These are phyloP conservation scores for Paramyrothecium roridum DNA, from an alignment of 2,329 filamentous ascomycete genomes.

Conservation along the genomic window DNA sequence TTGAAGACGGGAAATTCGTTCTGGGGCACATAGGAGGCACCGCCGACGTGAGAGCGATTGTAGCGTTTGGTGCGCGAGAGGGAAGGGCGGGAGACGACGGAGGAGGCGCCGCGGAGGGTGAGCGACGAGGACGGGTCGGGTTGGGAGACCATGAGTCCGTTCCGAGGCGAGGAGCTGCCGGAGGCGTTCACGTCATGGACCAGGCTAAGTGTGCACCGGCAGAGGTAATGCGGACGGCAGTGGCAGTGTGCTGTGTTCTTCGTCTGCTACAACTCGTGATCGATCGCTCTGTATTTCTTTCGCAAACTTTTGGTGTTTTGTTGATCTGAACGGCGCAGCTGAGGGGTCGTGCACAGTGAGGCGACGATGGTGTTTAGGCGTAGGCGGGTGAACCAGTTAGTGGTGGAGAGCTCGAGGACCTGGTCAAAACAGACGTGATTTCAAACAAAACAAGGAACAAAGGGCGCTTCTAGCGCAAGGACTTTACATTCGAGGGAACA, in stretches of 20 bases:
- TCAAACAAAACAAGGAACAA: background rate
- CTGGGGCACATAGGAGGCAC: slow-evolving; percentile 64
- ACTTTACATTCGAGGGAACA: too few relatives aligned
- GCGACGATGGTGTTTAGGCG: background rate
- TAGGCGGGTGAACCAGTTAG: background rate
- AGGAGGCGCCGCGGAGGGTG: slow-evolving; percentile 50
- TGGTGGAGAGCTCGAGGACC: background rate
- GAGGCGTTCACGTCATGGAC: background rate
- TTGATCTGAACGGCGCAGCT: background rate
- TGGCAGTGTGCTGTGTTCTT: background rate
- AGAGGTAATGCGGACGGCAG: background rate
- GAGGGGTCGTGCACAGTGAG: background rate
- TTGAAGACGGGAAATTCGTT: slow-evolving; percentile 94
- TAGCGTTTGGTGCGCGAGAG: slow-evolving; percentile 64
- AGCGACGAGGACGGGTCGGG: slow-evolving; percentile 52
- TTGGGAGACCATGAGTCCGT: slow-evolving; percentile 58
- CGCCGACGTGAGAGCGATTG: slow-evolving; percentile 77
- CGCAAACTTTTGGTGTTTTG: background rate
- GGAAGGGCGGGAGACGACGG: slow-evolving; percentile 62
- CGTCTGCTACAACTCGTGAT: background rate
- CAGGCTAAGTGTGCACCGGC: background rate
- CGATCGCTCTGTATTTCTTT: background rate
- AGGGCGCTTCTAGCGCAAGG: too few relatives aligned
- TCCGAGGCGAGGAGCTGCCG: background rate
- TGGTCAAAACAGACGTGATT: background rate